Conservation (phyloP, 2,329 filamentous ascomycete species). For the Colletotrichum acutatum region DNA sequence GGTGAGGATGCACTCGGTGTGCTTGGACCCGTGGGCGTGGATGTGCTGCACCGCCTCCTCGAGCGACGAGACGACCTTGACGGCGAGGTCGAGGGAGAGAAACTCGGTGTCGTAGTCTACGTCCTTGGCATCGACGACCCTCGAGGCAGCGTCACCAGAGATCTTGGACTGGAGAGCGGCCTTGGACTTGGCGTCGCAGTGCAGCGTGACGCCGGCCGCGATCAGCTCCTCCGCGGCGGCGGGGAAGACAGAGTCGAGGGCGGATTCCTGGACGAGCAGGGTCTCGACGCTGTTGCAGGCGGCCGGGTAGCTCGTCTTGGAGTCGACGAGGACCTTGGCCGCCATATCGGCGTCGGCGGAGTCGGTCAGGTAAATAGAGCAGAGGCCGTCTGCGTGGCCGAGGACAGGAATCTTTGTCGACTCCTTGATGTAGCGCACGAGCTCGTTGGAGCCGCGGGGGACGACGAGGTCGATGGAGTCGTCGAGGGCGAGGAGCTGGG, state of each 20-base stretch:
- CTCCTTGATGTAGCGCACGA: constrained; percentile 89
- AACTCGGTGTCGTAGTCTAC: constrained; percentile 91
- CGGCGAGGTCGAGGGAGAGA: constrained; percentile 82
- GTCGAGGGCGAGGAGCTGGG: constrained; percentile 87
- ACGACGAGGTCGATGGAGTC: constrained; percentile 94
- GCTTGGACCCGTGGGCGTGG: constrained; percentile 90
- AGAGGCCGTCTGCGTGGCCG: constrained; percentile 95
- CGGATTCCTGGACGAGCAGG: constrained; percentile 82
- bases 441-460: constrained; percentile 88
- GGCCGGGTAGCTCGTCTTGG: constrained; percentile 94
- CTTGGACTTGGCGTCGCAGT: constrained; percentile 80
- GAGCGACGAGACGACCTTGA: constrained; percentile 79
- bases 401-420: constrained; percentile 95
- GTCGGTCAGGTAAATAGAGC: constrained; percentile 83
- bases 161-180: constrained; percentile 62
- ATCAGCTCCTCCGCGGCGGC: constrained; percentile 78
- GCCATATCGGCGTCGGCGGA: constrained; percentile 81
- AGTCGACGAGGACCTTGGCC: constrained; percentile 82
- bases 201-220: constrained; percentile 81
- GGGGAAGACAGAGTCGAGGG: constrained; percentile 72
- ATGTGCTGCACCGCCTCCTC: constrained; percentile 86
- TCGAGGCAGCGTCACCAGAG: constrained; percentile 42
- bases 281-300: constrained; percentile 97
- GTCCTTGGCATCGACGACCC: constrained; percentile 73
- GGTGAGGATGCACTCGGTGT: constrained; percentile 93